A percentile compares a stretch with the other conserved stretches of the same genome.
Evolutionary conservation across 768 basidiomycete species (phyloP).

Genomic region (Lactifluus pinguis): DNA sequence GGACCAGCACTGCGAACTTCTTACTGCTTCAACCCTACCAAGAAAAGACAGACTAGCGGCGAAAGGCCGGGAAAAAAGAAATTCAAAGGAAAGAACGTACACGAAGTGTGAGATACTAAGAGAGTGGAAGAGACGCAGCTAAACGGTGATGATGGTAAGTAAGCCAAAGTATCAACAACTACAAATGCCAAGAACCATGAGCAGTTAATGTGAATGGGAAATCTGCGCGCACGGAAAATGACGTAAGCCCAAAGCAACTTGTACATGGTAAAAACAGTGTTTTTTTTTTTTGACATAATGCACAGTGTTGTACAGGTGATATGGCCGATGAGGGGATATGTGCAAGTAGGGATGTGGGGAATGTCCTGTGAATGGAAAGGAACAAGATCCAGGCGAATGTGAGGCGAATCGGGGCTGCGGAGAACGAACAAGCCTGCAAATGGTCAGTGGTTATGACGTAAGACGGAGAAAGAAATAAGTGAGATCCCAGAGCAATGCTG

Average conservation of each 20-base stretch:
- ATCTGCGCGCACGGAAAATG: neutral
- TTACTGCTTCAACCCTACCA: neutral
- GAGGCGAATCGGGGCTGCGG: neutral
- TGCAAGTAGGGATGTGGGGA: slow-evolving; percentile 7
- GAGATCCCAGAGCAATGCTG: slow-evolving; percentile 8
- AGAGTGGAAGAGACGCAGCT: neutral
- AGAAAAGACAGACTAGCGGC: slow-evolving; percentile 1
- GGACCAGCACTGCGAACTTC: slow-evolving; percentile 14
- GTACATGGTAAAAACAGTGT: slow-evolving; percentile 7
- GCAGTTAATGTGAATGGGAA: neutral
- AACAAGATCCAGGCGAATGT: neutral
- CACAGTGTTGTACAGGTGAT: slow-evolving; percentile 18
- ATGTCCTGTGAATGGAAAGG: slow-evolving; percentile 6
- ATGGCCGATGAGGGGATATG: slow-evolving; percentile 6
- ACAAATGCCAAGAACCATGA: neutral
- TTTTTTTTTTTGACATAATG: slow-evolving; percentile 11
- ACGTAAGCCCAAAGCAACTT: slow-evolving; percentile 3
- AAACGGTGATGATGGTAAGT: neutral
- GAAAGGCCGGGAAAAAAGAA: neutral
- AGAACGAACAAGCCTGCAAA: neutral
- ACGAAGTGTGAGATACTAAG: neutral
- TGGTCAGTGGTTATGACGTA: slow-evolving; percentile 2
- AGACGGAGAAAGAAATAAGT: slow-evolving; percentile 8
- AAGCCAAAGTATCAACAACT: slow-evolving; percentile 10
- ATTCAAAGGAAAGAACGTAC: neutral